Percentiles rank a stretch among this genome's conserved stretches.
phyloP scores from a whole-genome alignment of 176 grass and related monocot genomes.

The Aegilops bicornis region DNA sequence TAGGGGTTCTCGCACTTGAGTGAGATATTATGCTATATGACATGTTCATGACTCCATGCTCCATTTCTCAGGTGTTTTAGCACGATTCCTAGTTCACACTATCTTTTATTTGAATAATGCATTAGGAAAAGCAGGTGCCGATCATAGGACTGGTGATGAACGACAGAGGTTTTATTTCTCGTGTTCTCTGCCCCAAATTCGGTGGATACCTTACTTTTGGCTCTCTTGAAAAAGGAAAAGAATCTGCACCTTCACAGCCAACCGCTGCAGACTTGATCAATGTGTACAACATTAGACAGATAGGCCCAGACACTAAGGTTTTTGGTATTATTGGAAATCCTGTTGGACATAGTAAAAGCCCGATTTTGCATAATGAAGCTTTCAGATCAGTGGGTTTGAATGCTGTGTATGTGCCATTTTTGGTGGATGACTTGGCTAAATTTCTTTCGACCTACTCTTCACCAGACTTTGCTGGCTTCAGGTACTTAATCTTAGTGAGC shows the following conservation, averaged over 20 bases:
- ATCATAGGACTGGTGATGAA: slow-evolving; percentile 97
- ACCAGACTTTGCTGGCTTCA: slow-evolving; percentile 91
- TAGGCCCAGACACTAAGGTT: slow-evolving; percentile 73
- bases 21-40: slow-evolving; percentile 24
- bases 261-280: slow-evolving; percentile 76
- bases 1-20: not conserved
- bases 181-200: slow-evolving; percentile 88
- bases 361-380: slow-evolving; percentile 90
- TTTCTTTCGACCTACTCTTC: slow-evolving; percentile 91
- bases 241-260: slow-evolving; percentile 72
- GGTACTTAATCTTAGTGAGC: slow-evolving; percentile 47
- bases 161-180: slow-evolving; percentile 86
- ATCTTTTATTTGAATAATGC: slow-evolving; percentile 59
- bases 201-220: slow-evolving; percentile 95
- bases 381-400: slow-evolving; percentile 81
- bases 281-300: slow-evolving; percentile 74
- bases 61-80: not conserved
- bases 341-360: slow-evolving; percentile 92
- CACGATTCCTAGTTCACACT: slow-evolving; percentile 36
- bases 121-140: slow-evolving; percentile 89
- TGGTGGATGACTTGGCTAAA: slow-evolving; percentile 86
- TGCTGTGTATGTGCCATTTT: slow-evolving; percentile 90
- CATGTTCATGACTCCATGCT: slow-evolving; percentile 26
- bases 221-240: slow-evolving; percentile 64
- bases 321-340: slow-evolving; percentile 91